Evolutionary conservation across 2,329 filamentous ascomycete genomes (phyloP), one percentile per base, ranked within the genome.

Genomic region (Lojkania enalia): DNA sequence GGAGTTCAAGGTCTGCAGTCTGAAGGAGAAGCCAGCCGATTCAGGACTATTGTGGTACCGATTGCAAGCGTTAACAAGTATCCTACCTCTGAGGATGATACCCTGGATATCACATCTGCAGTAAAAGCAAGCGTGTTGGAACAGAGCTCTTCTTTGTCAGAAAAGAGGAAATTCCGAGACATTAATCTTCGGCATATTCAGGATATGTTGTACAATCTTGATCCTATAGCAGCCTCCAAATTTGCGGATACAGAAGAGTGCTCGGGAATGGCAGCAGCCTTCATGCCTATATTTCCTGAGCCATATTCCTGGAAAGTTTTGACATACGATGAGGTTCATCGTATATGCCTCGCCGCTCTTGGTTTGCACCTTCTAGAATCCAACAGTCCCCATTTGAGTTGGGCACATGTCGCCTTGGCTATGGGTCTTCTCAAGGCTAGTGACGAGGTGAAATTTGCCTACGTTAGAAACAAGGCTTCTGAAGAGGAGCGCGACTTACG

Each of bases 181-280:
- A 82, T 87, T 51, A 88, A 88, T 54, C 71, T 85, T 44, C 75
- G 83, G 9, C 83, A 88, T 63, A 71, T 87, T 2, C 77, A 81
- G 55, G 77, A 80, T 44, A 85, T 87, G 81, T 71, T 87, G 25
- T 65, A 67, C 7, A 69, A 71, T 20, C 58, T 78, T 31, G 69
- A 73, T 43, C 71, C 74, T 3, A 52, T 54, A 14, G 57, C 52
- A 19, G 50, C 61, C 11, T 48, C 45, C 0, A 48, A 54, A 44
- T 49, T 64, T 47, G 60, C 52, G 51, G 56, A 59, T n/a, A 49
- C 55, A 37, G 54, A 61, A 6, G 40, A 48, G 33, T 54, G 46
- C 40, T 30, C 46, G 35, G 27, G 57, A 60, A 35, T 49, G 6
- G 48, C 55, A 25, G 44, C 46, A 1, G 42, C 48, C 11, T 62